A percentile compares a stretch with the other conserved stretches of the same genome.
phyloP scores from a whole-genome alignment of 2,329 filamentous ascomycete genomes.

The Seiridium cupressi region DNA sequence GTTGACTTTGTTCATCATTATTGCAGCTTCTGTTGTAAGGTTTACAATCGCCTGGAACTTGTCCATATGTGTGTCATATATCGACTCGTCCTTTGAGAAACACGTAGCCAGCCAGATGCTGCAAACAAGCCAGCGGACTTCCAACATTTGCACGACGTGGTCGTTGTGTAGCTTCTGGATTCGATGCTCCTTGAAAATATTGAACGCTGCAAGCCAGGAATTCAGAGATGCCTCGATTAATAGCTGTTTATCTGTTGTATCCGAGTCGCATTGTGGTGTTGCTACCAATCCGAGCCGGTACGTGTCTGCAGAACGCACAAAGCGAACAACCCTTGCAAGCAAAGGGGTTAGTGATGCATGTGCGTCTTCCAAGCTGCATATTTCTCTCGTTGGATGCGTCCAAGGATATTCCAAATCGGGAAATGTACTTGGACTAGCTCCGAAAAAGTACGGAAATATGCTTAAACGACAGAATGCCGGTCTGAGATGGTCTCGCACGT shows the following conservation, averaged over 20 bases:
- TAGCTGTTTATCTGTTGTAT: neutral
- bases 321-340: neutral
- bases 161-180: neutral
- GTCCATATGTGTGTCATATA: constrained; percentile 8
- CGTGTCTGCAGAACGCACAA: neutral
- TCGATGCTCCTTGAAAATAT: neutral
- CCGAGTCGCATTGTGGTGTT: neutral
- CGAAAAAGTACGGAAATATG: constrained; percentile 17
- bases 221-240: constrained; percentile 10
- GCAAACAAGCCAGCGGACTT: constrained; percentile 16
- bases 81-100: constrained; percentile 8
- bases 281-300: neutral
- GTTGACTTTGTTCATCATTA: neutral
- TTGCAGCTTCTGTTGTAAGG: constrained; percentile 11
- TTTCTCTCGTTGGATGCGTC: neutral
- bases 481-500: neutral
- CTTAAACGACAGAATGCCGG: constrained; percentile 12
- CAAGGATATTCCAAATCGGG: constrained; percentile 6
- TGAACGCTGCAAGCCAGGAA: neutral
- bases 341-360: constrained; percentile 6
- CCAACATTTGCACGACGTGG: constrained; percentile 2
- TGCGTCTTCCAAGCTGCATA: neutral
- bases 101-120: constrained; percentile 15
- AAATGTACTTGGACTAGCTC: constrained; percentile 10
- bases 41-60: constrained; percentile 13